Evolutionary conservation across 257 asterid genomes (phyloP).

Genomic region (Penstemon barbatus): DNA sequence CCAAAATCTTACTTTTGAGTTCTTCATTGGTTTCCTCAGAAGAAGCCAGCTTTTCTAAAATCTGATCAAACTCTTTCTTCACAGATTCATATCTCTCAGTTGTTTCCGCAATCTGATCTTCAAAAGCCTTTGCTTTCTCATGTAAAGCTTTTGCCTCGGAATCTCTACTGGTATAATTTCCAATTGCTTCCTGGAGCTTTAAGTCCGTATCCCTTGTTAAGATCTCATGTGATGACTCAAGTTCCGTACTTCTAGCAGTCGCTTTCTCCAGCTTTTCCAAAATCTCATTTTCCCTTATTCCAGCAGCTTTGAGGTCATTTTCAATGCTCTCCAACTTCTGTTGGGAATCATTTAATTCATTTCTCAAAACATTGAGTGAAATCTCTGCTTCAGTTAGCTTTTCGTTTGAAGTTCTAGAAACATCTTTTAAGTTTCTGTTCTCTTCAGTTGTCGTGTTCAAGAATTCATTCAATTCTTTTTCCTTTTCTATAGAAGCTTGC

Average conservation of each 20-base stretch:
- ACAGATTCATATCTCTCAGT: slow-evolving; percentile 43
- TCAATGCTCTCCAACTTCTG: slow-evolving; percentile 65
- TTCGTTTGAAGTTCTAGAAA: slow-evolving; percentile 45
- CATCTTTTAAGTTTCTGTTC: slow-evolving; percentile 58
- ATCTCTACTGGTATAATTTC: slow-evolving; percentile 58
- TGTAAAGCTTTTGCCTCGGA: slow-evolving; percentile 61
- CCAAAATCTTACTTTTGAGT: slow-evolving; percentile 51
- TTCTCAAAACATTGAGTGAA: slow-evolving; percentile 50
- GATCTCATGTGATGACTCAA: slow-evolving; percentile 59
- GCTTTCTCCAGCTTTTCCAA: slow-evolving; percentile 73
- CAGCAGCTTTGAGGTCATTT: slow-evolving; percentile 58
- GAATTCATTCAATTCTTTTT: slow-evolving; percentile 50
- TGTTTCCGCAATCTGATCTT: slow-evolving; percentile 71
- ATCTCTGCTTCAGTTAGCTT: slow-evolving; percentile 70
- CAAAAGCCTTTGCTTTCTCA: slow-evolving; percentile 60
- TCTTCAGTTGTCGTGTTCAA: slow-evolving; percentile 55
- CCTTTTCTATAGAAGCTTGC: slow-evolving; percentile 61
- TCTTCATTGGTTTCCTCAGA: slow-evolving; percentile 56
- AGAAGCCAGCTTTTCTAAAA: slow-evolving; percentile 53
- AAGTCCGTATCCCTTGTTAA: slow-evolving; percentile 56
- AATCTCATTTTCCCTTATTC: slow-evolving; percentile 51
- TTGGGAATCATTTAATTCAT: slow-evolving; percentile 55
- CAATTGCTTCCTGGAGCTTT: slow-evolving; percentile 66
- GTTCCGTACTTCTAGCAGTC: slow-evolving; percentile 55
- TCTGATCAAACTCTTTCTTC: slow-evolving; percentile 61